Conservation (phyloP, 345 rosid species). For the Aurinia saxatilis region DNA sequence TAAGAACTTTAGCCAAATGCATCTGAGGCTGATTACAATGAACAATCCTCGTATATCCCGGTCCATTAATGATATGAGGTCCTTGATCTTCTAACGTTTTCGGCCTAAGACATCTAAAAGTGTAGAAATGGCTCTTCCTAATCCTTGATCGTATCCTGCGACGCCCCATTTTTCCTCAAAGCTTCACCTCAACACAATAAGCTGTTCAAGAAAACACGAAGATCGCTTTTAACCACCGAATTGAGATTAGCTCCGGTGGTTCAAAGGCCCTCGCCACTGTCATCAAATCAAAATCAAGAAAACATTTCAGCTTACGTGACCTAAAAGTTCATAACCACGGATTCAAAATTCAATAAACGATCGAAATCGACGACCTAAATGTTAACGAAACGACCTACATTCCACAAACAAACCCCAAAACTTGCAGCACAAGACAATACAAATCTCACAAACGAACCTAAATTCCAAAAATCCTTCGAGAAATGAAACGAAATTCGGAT, state of each 20-base stretch:
- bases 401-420: background rate
- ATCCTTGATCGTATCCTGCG: conserved; percentile 69
- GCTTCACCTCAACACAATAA: background rate
- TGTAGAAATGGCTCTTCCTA: conserved; percentile 64
- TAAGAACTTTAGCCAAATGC: conserved; percentile 39
- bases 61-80: conserved; percentile 22
- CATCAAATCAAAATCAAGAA: background rate
- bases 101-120: conserved; percentile 38
- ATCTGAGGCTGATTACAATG: conserved; percentile 45
- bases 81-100: conserved; percentile 23
- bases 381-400: background rate
- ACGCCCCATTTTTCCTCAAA: conserved; percentile 45
- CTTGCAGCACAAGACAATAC: conserved; percentile 20
- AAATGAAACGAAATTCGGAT: background rate
- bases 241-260: background rate
- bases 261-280: conserved; percentile 17
- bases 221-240: background rate
- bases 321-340: background rate
- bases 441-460: conserved; percentile 9
- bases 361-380: background rate
- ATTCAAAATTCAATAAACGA: background rate
- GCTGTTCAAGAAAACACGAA: background rate
- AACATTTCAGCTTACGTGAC: background rate
- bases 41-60: conserved; percentile 24
- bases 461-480: background rate